These are phyloP conservation scores for Mrakiaceae sp. DNA, from an alignment of 1,284 basidiomycete species.

Conservation along the genomic window DNA sequence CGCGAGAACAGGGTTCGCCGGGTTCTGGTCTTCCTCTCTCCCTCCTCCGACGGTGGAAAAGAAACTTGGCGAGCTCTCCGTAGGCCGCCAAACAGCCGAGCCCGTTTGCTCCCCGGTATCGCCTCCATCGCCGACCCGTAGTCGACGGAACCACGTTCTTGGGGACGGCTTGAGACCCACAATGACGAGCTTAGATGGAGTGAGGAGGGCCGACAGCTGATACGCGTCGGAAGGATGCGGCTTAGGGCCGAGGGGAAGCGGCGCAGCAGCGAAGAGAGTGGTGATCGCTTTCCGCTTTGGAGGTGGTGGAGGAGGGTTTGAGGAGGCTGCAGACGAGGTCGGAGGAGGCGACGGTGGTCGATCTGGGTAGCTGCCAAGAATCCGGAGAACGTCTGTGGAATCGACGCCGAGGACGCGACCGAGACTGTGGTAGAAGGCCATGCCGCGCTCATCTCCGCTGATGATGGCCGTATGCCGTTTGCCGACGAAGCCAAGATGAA, in stretches of 20 bases:
- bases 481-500: slow-evolving; percentile 82
- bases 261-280: slow-evolving; percentile 63
- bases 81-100: slow-evolving; percentile 54
- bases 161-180: slow-evolving; percentile 86
- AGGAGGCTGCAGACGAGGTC: slow-evolving; percentile 22
- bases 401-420: slow-evolving; percentile 93
- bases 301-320: slow-evolving; percentile 28
- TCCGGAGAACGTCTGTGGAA: slow-evolving; percentile 84
- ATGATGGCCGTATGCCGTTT: slow-evolving; percentile 87
- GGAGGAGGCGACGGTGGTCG: slow-evolving; percentile 30
- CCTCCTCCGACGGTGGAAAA: not conserved
- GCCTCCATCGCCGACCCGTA: slow-evolving; percentile 43
- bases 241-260: slow-evolving; percentile 58
- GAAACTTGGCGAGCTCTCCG: not conserved
- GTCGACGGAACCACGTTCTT: slow-evolving; percentile 80
- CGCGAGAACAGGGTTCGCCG: slow-evolving; percentile 51
- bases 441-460: slow-evolving; percentile 77
- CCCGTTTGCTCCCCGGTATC: slow-evolving; percentile 45
- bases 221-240: slow-evolving; percentile 73
- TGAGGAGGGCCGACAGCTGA: slow-evolving; percentile 74
- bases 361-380: slow-evolving; percentile 80
- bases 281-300: slow-evolving; percentile 39
- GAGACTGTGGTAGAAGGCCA: slow-evolving; percentile 90
- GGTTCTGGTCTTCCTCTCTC: not conserved
- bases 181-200: slow-evolving; percentile 79